phyloP scores from a whole-genome alignment of 2,329 filamentous ascomycete species.

The Talaromyces sp. region DNA sequence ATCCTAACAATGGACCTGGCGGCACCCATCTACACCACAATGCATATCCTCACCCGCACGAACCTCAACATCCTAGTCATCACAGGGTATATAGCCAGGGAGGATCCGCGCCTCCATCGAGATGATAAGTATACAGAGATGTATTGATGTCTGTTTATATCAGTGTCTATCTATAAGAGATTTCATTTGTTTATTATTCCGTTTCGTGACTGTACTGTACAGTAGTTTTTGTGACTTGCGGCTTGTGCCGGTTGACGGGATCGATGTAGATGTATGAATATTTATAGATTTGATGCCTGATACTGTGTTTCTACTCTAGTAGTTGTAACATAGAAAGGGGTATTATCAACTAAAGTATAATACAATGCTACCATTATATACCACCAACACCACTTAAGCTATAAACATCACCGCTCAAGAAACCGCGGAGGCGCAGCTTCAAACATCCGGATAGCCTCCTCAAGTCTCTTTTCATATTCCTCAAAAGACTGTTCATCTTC shows the following conservation, averaged over 20 bases:
- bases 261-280: constrained; percentile 3
- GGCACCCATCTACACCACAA: constrained; percentile 10
- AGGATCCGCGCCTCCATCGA: constrained; percentile 9
- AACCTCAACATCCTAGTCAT: constrained; percentile 24
- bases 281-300: neutral
- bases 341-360: neutral
- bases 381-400: neutral
- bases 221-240: neutral
- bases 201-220: constrained; percentile 3
- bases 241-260: neutral
- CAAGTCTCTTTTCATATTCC: constrained; percentile 25
- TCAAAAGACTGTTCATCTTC: constrained; percentile 20
- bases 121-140: neutral
- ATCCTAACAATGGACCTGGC: constrained; percentile 22
- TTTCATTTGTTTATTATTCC: constrained; percentile 4
- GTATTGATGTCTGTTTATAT: neutral
- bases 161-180: neutral
- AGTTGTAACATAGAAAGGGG: neutral
- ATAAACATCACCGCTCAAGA: constrained; percentile 16
- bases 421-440: constrained; percentile 26
- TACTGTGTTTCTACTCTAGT: neutral
- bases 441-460: constrained; percentile 24
- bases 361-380: neutral
- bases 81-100: constrained; percentile 40
- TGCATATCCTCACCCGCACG: constrained; percentile 13